Base-by-base conservation (phyloP, 345 rosid species). In the Eucalyptus grandis region DNA sequence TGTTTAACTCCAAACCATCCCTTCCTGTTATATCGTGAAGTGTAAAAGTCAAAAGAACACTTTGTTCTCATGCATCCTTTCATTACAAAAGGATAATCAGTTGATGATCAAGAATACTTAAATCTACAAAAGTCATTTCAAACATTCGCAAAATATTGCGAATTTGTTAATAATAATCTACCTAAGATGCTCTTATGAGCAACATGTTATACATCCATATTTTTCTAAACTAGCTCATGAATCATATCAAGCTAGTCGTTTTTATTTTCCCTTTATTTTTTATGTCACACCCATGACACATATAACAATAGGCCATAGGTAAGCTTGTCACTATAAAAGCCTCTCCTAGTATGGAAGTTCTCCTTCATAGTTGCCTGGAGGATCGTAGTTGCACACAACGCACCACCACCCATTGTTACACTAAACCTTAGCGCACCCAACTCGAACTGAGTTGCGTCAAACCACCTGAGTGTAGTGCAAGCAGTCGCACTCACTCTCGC, bases 341-440 rank as follows among this genome's bases (percentile, higher is more conserved):
- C 14, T 16, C 26, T 31, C 60, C 27, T 58, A 91, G 86, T 88
- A 88, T 15, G 91, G 89, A 40, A 89, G 81, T 15, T 91, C 44
- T 6, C 90, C 90, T 8, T 80, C 88, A 51, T 69, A n/a, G 82
- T 90, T 91, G 13, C 91, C 88, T 3, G 50, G 87, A 60, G 54
- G 91, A 60, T 90, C 10, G 9, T 91, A 91, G 69, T 11, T 91
- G 85, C 92, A 90, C 40, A 86, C 87, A 14, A 91, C 44, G 47
- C 88, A 91, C 88, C 30, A 22, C 86, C 92, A 89, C 27, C 90
- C 91, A 14, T 88, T 92, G 16, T 27, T 21, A 81, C 94, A 93
- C 37, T 69, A 31, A 51, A 83, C 90, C 47, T 72, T 90, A n/a
- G 82, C 91, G 17, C 93, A 91, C 1, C 95, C 92, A 2, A 93